Conservation (phyloP, 257 asterid species). For the Ligustrum vulgare region DNA sequence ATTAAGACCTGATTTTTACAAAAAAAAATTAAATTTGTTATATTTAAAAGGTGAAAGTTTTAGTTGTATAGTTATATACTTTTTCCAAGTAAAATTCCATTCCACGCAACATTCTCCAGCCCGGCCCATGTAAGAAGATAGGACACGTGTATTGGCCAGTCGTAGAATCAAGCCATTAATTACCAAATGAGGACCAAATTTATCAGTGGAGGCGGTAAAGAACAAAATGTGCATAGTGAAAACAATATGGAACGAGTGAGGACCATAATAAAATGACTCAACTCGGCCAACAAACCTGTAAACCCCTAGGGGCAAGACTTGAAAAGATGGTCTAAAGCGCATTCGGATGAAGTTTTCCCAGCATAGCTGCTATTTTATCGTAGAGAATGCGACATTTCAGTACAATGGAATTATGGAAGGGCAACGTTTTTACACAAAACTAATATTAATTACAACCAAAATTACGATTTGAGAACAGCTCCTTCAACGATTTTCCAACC, state of each 20-base stretch:
- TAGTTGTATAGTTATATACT: too few species aligned
- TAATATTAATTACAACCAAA: conserved; percentile 19
- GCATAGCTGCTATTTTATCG: not conserved
- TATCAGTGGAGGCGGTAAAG: too few species aligned
- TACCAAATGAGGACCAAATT: not conserved
- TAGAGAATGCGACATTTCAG: not conserved
- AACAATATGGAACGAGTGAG: not conserved
- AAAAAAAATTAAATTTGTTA: too few species aligned
- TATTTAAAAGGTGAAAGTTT: too few species aligned
- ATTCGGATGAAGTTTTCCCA: not conserved
- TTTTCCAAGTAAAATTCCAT: too few species aligned
- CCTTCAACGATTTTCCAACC: conserved; percentile 97
- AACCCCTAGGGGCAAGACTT: not conserved
- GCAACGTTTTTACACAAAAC: conserved; percentile 29
- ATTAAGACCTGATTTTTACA: too few species aligned
- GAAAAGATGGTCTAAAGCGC: not conserved
- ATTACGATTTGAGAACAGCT: conserved; percentile 77
- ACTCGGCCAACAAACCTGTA: not conserved
- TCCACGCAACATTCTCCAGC: too few species aligned
- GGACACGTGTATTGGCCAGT: not conserved
- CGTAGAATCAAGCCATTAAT: not conserved
- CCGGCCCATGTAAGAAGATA: not conserved
- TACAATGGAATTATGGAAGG: not conserved
- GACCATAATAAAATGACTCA: too few species aligned
- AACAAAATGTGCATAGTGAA: not conserved